Percentiles rank a stretch among this genome's conserved stretches.
Conservation (phyloP, 2,329 filamentous ascomycete genomes). For the Peltaster fructicola region DNA sequence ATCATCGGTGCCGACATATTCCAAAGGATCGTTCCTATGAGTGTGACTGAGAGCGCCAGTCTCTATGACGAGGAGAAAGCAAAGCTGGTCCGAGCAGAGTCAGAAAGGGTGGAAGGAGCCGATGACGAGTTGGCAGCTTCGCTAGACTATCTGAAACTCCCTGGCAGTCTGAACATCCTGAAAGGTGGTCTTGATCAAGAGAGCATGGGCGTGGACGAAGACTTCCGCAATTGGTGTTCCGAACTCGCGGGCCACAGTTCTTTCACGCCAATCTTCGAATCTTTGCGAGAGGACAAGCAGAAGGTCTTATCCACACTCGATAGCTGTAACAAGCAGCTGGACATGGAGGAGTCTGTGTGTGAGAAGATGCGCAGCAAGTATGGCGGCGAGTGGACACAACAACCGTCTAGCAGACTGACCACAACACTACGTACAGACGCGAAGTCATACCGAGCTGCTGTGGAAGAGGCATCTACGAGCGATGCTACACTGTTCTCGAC, state of each 20-base stretch:
- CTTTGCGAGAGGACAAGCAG: constrained; percentile 59
- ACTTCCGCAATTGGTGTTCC: constrained; percentile 86
- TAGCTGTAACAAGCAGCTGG: constrained; percentile 67
- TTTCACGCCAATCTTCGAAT: constrained; percentile 62
- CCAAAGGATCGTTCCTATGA: constrained; percentile 86
- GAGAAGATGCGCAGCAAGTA: constrained; percentile 99
- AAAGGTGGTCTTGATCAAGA: constrained; percentile 90
- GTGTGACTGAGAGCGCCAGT: constrained; percentile 90
- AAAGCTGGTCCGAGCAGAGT: constrained; percentile 82
- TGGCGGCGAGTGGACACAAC: constrained; percentile 87
- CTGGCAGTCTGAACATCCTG: constrained; percentile 60
- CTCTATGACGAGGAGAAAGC: constrained; percentile 98
- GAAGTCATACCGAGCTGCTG: constrained; percentile 67
- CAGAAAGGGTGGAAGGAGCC: constrained; percentile 78
- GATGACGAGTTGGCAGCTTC: constrained; percentile 94
- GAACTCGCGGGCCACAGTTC: constrained; percentile 76
- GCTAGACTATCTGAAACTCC: constrained; percentile 80
- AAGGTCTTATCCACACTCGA: constrained; percentile 57
- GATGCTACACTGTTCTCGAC: constrained; percentile 72
- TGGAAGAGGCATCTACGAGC: constrained; percentile 76
- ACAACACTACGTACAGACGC: constrained; percentile 76
- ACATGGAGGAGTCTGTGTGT: constrained; percentile 94
- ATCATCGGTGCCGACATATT: constrained; percentile 97
- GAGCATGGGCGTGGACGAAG: constrained; percentile 62
- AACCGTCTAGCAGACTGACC: constrained; percentile 80